These are phyloP conservation scores for Pseudomonodictys pantanalensis DNA, from an alignment of 495 filamentous ascomycete genomes.

Conservation along the genomic window DNA sequence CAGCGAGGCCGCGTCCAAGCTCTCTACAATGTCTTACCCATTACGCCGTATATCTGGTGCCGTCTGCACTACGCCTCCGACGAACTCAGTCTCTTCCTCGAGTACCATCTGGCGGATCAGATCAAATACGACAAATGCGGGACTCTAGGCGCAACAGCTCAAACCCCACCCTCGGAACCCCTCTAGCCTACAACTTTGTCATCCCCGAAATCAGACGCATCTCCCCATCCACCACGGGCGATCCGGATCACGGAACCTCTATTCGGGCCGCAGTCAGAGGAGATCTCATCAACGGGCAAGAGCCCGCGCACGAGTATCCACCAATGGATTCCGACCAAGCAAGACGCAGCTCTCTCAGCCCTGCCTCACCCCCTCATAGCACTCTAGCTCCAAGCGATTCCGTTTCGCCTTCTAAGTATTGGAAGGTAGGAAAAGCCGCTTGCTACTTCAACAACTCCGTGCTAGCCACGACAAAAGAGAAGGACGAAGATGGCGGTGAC, in stretches of 20 bases:
- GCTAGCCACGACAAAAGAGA: background rate
- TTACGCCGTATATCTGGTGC: background rate
- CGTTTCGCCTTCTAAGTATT: no score
- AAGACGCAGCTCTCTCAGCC: no score
- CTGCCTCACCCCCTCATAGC: no score
- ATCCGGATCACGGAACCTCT: background rate
- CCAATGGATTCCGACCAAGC: no score
- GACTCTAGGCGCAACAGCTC: constrained; percentile 10
- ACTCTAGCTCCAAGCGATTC: no score
- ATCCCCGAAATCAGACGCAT: constrained; percentile 15
- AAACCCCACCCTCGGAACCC: constrained; percentile 1
- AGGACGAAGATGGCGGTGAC: background rate
- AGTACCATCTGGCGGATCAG: background rate
- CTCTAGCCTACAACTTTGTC: background rate
- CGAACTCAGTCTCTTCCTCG: constrained; percentile 7
- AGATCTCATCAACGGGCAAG: background rate
- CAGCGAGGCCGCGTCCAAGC: background rate
- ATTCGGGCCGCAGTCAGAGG: background rate
- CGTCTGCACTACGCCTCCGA: background rate
- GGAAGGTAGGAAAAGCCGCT: no score
- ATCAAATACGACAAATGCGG: background rate
- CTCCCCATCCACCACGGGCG: constrained; percentile 1
- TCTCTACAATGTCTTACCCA: background rate
- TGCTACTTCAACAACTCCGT: background rate
- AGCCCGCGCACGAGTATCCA: no score